These are phyloP conservation scores for Larix sibirica DNA, from an alignment of 83 land plant species.

Conservation along the genomic window DNA sequence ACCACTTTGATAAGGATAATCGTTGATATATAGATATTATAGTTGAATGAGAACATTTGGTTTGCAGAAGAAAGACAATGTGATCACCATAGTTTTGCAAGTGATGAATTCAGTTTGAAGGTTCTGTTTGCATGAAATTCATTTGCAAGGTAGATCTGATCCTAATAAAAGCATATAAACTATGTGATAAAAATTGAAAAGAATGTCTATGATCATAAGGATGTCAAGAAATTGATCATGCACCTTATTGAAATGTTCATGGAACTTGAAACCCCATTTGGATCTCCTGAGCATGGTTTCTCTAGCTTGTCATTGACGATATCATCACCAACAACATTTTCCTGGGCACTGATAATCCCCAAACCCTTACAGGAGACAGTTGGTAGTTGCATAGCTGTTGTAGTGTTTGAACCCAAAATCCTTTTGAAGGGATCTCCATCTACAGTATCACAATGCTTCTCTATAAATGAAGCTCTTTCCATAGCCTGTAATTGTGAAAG, in stretches of 20 bases:
- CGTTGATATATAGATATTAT: not conserved
- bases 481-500: not conserved
- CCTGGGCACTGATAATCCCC: not conserved
- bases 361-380: not conserved
- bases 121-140: not conserved
- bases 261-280: too few relatives aligned
- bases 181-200: not conserved
- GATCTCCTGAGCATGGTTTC: too few relatives aligned
- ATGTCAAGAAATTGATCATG: not conserved
- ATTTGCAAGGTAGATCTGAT: not conserved
- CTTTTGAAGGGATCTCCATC: slow-evolving; percentile 1
- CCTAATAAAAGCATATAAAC: not conserved
- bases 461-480: not conserved
- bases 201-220: not conserved
- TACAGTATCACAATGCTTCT: not conserved
- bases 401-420: not conserved
- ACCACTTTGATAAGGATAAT: not conserved
- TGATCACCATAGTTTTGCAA: not conserved
- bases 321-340: not conserved
- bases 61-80: not conserved
- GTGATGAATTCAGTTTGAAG: not conserved
- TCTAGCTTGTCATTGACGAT: not conserved
- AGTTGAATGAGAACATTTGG: not conserved
- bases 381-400: not conserved
- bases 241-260: slow-evolving; percentile 8